phyloP scores from a whole-genome alignment of 108 stramenopile species.

The Nannochloropsis oceanica region DNA sequence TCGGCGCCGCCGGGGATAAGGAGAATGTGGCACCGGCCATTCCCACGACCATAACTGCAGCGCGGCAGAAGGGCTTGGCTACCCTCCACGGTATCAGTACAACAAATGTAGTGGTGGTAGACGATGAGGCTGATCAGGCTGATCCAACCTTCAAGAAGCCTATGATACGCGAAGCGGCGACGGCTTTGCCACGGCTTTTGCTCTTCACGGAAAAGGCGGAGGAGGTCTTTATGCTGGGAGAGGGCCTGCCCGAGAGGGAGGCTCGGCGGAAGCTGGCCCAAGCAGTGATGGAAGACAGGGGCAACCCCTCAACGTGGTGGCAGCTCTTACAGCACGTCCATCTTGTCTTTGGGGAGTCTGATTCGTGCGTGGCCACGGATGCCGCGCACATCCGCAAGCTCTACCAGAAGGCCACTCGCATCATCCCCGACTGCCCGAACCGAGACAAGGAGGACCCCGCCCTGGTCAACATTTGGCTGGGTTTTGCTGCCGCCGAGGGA shows the following conservation, averaged over 20 bases:
- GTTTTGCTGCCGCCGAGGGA: neutral
- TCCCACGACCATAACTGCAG: neutral
- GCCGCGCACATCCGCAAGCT: neutral
- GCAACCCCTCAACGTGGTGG: neutral
- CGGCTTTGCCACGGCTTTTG: neutral
- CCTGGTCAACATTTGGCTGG: neutral
- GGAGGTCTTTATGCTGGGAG: neutral
- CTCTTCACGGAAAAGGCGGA: neutral
- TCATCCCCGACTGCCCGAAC: neutral
- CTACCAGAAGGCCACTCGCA: neutral
- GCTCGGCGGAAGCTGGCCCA: neutral
- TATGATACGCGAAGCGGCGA: neutral
- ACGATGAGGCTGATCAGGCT: neutral
- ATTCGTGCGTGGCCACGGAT: neutral
- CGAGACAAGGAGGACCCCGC: neutral
- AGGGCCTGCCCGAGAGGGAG: neutral
- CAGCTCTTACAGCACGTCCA: neutral
- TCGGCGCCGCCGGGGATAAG: neutral
- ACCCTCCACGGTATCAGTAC: neutral
- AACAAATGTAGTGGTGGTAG: too few species aligned
- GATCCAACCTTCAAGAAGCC: neutral
- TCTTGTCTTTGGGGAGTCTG: neutral
- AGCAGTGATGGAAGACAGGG: neutral
- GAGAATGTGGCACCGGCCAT: neutral
- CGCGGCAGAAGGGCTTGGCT: neutral